Percentiles rank a stretch among this genome's conserved stretches.
Conservation (phyloP, 805 yeast species). For the Starmerella vaccinii region DNA sequence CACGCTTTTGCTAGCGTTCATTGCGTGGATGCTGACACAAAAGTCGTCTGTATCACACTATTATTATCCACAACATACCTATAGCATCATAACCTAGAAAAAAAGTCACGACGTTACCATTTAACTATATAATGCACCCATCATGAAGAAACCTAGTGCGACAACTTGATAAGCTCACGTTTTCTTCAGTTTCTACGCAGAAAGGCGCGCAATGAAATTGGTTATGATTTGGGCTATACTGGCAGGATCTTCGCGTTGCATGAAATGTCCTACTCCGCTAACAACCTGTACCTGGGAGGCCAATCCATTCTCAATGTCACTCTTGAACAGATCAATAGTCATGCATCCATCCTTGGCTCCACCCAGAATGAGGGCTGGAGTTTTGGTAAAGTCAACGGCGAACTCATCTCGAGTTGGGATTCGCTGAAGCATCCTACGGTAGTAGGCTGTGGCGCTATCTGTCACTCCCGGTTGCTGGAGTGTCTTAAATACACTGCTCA, state of each 20-base stretch:
- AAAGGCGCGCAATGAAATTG: too few species aligned
- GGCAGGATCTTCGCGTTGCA: conserved; percentile 28
- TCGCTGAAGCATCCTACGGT: conserved; percentile 16
- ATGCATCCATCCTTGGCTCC: conserved; percentile 26
- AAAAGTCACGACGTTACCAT: too few species aligned
- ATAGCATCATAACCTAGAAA: too few species aligned
- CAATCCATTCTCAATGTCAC: not conserved
- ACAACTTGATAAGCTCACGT: too few species aligned
- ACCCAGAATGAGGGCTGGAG: conserved; percentile 20
- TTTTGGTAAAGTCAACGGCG: conserved; percentile 20
- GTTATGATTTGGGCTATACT: too few species aligned
- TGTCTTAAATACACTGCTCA: conserved; percentile 18
- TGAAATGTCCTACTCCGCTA: conserved; percentile 26
- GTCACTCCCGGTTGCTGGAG: conserved; percentile 23
- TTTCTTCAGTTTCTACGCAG: too few species aligned
- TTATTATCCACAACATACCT: too few species aligned
- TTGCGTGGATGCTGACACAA: too few species aligned
- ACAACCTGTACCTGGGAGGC: conserved; percentile 17
- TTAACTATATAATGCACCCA: too few species aligned
- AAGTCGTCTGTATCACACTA: too few species aligned
- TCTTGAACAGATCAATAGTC: conserved; percentile 6
- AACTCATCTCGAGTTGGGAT: conserved; percentile 2
- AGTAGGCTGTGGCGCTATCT: conserved; percentile 26
- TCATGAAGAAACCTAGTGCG: too few species aligned
- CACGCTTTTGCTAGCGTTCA: too few species aligned